These are phyloP conservation scores for Zymoseptoria tritici DNA, from an alignment of 2,329 filamentous ascomycete genomes.

Conservation along the genomic window DNA sequence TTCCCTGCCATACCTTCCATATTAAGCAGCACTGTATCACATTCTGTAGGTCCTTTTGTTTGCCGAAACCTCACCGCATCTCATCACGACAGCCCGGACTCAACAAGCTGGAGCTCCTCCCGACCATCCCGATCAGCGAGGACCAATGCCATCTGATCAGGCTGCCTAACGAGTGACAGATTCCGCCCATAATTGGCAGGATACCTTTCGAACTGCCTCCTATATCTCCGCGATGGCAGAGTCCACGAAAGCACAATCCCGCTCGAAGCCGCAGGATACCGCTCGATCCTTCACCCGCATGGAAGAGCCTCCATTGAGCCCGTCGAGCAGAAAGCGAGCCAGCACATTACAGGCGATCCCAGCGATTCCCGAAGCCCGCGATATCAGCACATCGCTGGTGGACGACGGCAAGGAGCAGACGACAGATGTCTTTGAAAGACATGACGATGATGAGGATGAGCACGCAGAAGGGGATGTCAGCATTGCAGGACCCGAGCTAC, in stretches of 20 bases:
- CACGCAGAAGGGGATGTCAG: conserved; percentile 23
- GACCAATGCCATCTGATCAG: not conserved
- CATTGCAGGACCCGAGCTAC: conserved; percentile 24
- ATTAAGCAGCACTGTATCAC: not conserved
- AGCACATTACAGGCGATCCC: conserved; percentile 41
- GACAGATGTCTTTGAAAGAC: conserved; percentile 37
- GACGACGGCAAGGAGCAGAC: conserved; percentile 27
- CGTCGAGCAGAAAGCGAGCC: conserved; percentile 35
- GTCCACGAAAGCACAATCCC: conserved; percentile 2
- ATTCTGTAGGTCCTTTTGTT: not conserved
- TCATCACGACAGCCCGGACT: not conserved
- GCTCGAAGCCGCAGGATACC: conserved; percentile 32
- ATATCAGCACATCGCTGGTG: conserved; percentile 31
- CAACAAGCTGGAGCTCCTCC: not conserved
- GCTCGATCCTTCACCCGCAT: conserved; percentile 46
- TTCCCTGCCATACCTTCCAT: not conserved
- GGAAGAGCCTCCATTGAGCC: conserved; percentile 30
- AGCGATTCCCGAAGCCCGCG: conserved; percentile 38
- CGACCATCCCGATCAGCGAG: not conserved
- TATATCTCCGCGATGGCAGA: conserved; percentile 7
- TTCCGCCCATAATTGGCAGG: not conserved
- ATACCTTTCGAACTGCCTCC: not conserved
- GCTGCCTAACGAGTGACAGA: not conserved
- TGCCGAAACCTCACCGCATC: not conserved
- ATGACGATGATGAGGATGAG: conserved; percentile 27